These are phyloP conservation scores for Pseudogymnoascus sp. DNA, from an alignment of 2,329 filamentous ascomycete species.

Conservation along the genomic window DNA sequence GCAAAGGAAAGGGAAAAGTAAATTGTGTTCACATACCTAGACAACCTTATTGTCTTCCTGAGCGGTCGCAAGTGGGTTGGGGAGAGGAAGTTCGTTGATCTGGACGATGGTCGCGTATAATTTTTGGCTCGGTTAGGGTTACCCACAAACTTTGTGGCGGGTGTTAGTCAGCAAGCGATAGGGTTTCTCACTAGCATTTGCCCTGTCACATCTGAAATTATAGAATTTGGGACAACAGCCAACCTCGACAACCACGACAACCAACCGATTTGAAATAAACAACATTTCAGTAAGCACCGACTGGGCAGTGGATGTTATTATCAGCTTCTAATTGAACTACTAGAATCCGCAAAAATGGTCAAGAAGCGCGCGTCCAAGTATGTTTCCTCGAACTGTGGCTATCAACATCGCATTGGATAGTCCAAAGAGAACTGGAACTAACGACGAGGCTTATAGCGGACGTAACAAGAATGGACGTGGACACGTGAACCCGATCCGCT, in stretches of 20 bases:
- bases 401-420: constrained; percentile 1
- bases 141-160: not conserved
- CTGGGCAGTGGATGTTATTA: not conserved
- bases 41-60: constrained; percentile 28
- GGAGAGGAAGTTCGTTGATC: constrained; percentile 7
- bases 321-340: not conserved
- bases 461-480: constrained; percentile 99
- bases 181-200: constrained; percentile 9
- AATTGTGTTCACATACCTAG: constrained; percentile 21
- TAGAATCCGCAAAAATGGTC: constrained; percentile 57
- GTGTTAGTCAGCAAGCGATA: constrained; percentile 4
- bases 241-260: constrained; percentile 11
- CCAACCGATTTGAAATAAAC: constrained; percentile 8
- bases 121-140: constrained; percentile 6
- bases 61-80: constrained; percentile 18
- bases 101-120: not conserved
- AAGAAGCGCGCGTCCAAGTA: constrained; percentile 66
- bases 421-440: constrained; percentile 8
- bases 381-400: constrained; percentile 20
- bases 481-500: constrained; percentile 98
- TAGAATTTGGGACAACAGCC: not conserved
- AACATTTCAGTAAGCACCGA: constrained; percentile 10
- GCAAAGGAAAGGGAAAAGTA: not conserved
- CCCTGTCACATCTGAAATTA: constrained; percentile 2
- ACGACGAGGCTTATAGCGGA: constrained; percentile 51